Evolutionary conservation across 192 early-diverging fungal genomes (phyloP), one percentile per base, ranked within the genome.

Genomic region (Rhizophagus clarus): DNA sequence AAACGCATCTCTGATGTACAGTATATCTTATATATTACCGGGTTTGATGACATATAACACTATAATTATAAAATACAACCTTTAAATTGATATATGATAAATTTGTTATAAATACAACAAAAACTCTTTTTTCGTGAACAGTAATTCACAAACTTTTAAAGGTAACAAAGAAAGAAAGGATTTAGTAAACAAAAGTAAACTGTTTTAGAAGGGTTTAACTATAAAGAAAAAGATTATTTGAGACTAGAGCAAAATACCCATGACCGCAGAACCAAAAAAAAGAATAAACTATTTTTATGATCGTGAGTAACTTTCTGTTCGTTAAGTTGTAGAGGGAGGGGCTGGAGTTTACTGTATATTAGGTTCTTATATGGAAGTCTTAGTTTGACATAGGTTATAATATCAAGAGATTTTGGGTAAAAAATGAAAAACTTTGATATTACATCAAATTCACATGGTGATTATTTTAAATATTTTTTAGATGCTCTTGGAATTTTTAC

Each of bases 271-370:
- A n/a, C 24, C 87, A 31, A 91, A 89, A 72, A 86, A 83, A 79
- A 78, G 88, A 69, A 87, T 91, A n/a, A 86, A 88, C 49, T 91
- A 91, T 77, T 91, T 91, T 79, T 91, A 91, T 72, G 89, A 91
- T 76, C 85, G 86, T 87, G 26, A 34, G 76, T 77, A 83, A 80
- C 76, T 74, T 75, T 7, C 20, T 31, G 11, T 67, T 67, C 17
- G 17, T 22, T 56, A 56, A 56, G 51, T 56, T 51, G 17, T 51
- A 20, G 4, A 51, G 49, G 49, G 14, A 51, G 37, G 51, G 51
- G 51, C 17, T 56, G 51, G 51, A 7, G 51, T 22, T 56, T 56
- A 56, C 7, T 56, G 20, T 56, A 17, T 56, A 22, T 56, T 56
- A 22, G 0, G 51, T 56, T 56, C 51, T 56, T 56, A 56, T 24